Conservation (phyloP, 768 basidiomycete species). For the Tremella yokohamensis region DNA sequence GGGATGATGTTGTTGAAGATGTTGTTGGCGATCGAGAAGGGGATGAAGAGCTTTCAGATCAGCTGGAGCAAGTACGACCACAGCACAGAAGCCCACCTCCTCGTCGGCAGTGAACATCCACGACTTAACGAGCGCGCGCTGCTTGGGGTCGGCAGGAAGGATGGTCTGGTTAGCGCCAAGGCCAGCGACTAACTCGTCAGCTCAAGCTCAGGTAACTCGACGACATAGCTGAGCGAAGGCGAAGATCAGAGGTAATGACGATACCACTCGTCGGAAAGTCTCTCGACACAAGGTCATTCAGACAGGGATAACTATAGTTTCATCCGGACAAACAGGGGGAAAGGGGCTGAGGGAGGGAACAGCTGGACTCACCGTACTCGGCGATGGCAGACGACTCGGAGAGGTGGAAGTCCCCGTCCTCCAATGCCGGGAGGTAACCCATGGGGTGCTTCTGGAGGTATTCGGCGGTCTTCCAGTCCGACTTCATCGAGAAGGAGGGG, state of each 20-base stretch:
- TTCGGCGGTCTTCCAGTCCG: conserved; percentile 42
- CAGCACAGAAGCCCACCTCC: conserved; percentile 56
- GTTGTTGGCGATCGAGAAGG: conserved; percentile 56
- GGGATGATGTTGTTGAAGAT: conserved; percentile 54
- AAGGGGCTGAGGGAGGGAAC: conserved; percentile 2
- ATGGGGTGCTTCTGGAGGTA: conserved; percentile 59
- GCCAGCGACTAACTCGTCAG: conserved; percentile 60
- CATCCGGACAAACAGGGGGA: conserved; percentile 49
- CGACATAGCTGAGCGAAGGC: not conserved
- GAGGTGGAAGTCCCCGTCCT: conserved; percentile 70
- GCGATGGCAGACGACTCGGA: conserved; percentile 79
- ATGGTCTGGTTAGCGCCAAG: conserved; percentile 75
- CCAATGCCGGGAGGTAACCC: conserved; percentile 66
- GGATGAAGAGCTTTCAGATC: conserved; percentile 41
- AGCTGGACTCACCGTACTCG: conserved; percentile 70
- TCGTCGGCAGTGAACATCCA: conserved; percentile 74
- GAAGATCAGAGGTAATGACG: conserved; percentile 48
- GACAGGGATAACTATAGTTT: conserved; percentile 70
- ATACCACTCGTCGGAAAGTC: conserved; percentile 53
- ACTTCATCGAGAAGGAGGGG: conserved; percentile 47
- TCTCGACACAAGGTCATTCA: conserved; percentile 62
- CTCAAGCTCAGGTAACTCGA: not conserved
- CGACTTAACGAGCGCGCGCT: conserved; percentile 74
- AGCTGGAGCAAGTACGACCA: conserved; percentile 6
- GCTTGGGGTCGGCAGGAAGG: conserved; percentile 63